Conservation (phyloP, 352 stramenopile genomes). For the Phytophthora aleatoria region DNA sequence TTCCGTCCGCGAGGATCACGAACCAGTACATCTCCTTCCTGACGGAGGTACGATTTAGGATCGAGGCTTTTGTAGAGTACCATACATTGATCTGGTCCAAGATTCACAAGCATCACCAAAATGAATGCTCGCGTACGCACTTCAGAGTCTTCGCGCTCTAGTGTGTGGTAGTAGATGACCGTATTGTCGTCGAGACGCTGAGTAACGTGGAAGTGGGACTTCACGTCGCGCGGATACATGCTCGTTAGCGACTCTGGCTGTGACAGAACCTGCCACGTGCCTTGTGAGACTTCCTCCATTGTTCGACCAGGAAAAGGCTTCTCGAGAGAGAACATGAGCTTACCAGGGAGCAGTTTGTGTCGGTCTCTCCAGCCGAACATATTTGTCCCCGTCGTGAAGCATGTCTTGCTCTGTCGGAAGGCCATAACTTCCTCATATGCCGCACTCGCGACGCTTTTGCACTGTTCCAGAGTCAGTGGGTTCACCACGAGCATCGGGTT, state of each 20-base stretch:
- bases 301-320: slow-evolving; percentile 45
- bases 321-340: slow-evolving; percentile 60
- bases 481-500: slow-evolving; percentile 42
- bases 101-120: background rate
- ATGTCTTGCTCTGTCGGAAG: slow-evolving; percentile 49
- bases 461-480: slow-evolving; percentile 39
- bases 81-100: slow-evolving; percentile 22
- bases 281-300: slow-evolving; percentile 36
- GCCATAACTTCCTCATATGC: slow-evolving; percentile 44
- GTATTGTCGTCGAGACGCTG: slow-evolving; percentile 58
- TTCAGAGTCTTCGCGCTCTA: slow-evolving; percentile 14
- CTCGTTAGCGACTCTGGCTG: slow-evolving; percentile 36
- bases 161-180: slow-evolving; percentile 65
- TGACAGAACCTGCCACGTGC: slow-evolving; percentile 50
- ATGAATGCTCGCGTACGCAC: background rate
- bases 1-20: slow-evolving; percentile 52
- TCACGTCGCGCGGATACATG: slow-evolving; percentile 48
- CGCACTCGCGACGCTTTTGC: slow-evolving; percentile 36
- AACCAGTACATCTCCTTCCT: slow-evolving; percentile 27
- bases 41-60: slow-evolving; percentile 44
- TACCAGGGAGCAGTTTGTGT: slow-evolving; percentile 41
- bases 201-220: slow-evolving; percentile 60
- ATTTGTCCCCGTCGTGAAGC: slow-evolving; percentile 45
- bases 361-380: slow-evolving; percentile 66
- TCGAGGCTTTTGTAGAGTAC: slow-evolving; percentile 56